phyloP scores from a whole-genome alignment of 169 alveolate genomes.

The Cyclospora cayetanensis region DNA sequence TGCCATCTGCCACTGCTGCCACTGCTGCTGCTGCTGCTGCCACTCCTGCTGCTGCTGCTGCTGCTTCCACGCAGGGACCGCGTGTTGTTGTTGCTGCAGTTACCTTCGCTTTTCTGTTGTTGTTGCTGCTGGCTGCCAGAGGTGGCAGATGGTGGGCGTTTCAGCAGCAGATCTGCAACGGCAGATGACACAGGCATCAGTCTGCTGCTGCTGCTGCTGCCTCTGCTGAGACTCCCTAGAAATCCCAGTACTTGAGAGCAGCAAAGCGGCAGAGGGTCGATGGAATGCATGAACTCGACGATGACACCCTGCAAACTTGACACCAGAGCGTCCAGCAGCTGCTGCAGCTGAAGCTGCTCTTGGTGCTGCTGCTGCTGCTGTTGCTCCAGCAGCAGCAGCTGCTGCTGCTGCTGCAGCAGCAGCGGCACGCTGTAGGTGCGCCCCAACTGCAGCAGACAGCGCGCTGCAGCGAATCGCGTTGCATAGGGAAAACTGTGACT shows the following conservation, averaged over 20 bases:
- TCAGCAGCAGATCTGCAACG: slow-evolving; percentile 14
- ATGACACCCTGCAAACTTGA: background rate
- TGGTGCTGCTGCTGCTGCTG: background rate
- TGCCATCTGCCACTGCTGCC: slow-evolving; percentile 63
- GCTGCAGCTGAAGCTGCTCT: slow-evolving; percentile 35
- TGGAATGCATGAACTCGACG: background rate
- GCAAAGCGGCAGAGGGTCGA: background rate
- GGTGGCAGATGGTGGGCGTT: background rate
- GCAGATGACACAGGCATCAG: background rate
- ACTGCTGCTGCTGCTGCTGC: slow-evolving; percentile 34
- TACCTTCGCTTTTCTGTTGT: no score
- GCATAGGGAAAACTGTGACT: slow-evolving; percentile 6
- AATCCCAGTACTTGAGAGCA: slow-evolving; percentile 12
- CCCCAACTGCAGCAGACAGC: slow-evolving; percentile 6
- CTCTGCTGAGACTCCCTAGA: background rate
- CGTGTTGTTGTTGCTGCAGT: background rate
- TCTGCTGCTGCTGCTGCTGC: slow-evolving; percentile 41
- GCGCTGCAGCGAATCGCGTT: background rate
- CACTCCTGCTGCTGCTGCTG: slow-evolving; percentile 8
- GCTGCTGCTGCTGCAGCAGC: slow-evolving; percentile 53
- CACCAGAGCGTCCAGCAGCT: background rate
- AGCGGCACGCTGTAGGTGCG: background rate
- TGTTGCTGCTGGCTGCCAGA: slow-evolving; percentile 46
- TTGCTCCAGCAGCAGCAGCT: background rate
- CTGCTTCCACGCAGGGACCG: no score